These are phyloP conservation scores for Phytopythium aichiense DNA, from an alignment of 352 stramenopile genomes.

Conservation along the genomic window DNA sequence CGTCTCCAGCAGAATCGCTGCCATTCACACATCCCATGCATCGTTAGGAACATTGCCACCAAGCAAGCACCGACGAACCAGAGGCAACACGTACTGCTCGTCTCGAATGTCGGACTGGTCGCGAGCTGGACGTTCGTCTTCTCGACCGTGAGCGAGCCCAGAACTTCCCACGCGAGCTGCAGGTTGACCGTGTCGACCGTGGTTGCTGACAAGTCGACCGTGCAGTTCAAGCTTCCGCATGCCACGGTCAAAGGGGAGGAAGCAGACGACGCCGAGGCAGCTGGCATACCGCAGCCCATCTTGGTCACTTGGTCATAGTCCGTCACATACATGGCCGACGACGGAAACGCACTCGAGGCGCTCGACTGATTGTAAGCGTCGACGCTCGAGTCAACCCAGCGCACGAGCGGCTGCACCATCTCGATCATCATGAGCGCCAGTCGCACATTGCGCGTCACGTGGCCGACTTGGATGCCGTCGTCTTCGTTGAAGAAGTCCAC, in stretches of 20 bases:
- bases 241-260: slow-evolving; percentile 21
- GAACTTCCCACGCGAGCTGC: slow-evolving; percentile 73
- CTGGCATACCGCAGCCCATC: slow-evolving; percentile 42
- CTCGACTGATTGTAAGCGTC: slow-evolving; percentile 5
- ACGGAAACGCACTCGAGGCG: slow-evolving; percentile 28
- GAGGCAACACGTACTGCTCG: slow-evolving; percentile 11
- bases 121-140: slow-evolving; percentile 68
- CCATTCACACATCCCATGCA: background rate
- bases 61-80: background rate
- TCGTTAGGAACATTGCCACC: background rate
- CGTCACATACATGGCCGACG: slow-evolving; percentile 40
- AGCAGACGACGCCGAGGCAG: background rate
- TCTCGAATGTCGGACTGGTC: slow-evolving; percentile 41
- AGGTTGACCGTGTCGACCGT: slow-evolving; percentile 37
- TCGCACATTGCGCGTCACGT: slow-evolving; percentile 94
- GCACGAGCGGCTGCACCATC: slow-evolving; percentile 93
- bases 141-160: slow-evolving; percentile 72
- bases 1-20: slow-evolving; percentile 48
- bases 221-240: slow-evolving; percentile 28
- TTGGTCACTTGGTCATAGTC: slow-evolving; percentile 33
- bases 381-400: slow-evolving; percentile 47
- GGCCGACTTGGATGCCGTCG: slow-evolving; percentile 62
- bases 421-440: slow-evolving; percentile 94
- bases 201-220: slow-evolving; percentile 5
- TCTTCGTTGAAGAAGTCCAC: slow-evolving; percentile 55